Conservation (phyloP, 75 land plant genomes). For the Selaginella tamariscina region DNA sequence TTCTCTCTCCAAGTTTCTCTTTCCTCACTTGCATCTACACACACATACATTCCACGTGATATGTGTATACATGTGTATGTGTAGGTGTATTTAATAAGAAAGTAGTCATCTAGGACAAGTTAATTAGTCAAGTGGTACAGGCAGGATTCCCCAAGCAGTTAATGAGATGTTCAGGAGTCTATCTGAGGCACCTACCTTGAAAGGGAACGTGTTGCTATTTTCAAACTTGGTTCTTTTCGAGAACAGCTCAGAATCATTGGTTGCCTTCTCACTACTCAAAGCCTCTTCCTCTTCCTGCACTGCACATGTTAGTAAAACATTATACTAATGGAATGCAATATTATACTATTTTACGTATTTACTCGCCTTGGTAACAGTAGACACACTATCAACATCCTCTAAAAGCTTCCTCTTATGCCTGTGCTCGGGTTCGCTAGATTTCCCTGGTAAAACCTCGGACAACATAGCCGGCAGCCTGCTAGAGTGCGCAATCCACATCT, state of each 20-base stretch:
- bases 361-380: no score
- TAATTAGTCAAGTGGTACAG: background rate
- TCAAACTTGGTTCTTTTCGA: background rate
- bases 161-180: background rate
- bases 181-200: background rate
- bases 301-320: no score
- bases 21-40: conserved; percentile 32
- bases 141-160: background rate
- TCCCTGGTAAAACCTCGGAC: background rate
- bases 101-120: background rate
- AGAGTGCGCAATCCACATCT: background rate
- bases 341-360: no score
- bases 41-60: no score
- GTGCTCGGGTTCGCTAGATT: background rate
- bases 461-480: background rate
- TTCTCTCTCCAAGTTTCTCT: conserved; percentile 50
- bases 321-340: no score
- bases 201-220: background rate
- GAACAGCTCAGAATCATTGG: background rate
- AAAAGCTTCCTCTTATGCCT: background rate
- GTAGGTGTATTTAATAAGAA: no score
- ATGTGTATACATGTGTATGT: no score
- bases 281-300: background rate
- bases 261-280: background rate
- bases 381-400: background rate